These are phyloP conservation scores for Xylariaceae sp. DNA, from an alignment of 2,329 filamentous ascomycete species.

Conservation along the genomic window DNA sequence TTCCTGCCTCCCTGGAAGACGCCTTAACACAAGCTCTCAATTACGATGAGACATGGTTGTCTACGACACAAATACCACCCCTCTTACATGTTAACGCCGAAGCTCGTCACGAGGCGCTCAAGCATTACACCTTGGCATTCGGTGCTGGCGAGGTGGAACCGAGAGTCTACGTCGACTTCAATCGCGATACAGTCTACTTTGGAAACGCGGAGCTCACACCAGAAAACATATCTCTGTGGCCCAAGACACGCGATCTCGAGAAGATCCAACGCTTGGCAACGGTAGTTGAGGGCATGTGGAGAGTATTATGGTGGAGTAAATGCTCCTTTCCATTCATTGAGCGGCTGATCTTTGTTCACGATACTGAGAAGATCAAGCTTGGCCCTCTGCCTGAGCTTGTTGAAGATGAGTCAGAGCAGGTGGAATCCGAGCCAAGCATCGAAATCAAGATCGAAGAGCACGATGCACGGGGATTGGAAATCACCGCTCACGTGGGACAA, in stretches of 20 bases:
- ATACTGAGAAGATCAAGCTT: conserved; percentile 25
- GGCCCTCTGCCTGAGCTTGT: conserved; percentile 25
- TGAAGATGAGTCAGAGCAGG: conserved; percentile 25
- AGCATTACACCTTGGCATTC: conserved; percentile 29
- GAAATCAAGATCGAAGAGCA: conserved; percentile 22
- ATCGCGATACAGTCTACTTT: conserved; percentile 31
- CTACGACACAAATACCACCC: conserved; percentile 29
- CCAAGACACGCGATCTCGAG: conserved; percentile 25
- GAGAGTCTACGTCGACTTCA: conserved; percentile 31
- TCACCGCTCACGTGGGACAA: conserved; percentile 8
- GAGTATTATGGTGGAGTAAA: conserved; percentile 29
- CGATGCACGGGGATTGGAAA: conserved; percentile 21
- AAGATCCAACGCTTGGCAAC: conserved; percentile 29
- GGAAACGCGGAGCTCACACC: conserved; percentile 28
- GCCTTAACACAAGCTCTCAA: conserved; percentile 18
- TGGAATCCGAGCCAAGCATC: conserved; percentile 17
- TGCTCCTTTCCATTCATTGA: conserved; percentile 26
- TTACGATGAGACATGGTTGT: conserved; percentile 28
- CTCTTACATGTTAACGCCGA: conserved; percentile 33
- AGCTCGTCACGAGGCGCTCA: conserved; percentile 32
- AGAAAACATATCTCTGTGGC: conserved; percentile 29
- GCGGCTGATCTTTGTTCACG: conserved; percentile 32
- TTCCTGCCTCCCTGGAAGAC: conserved; percentile 27
- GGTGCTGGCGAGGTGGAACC: conserved; percentile 24
- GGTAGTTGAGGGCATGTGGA: conserved; percentile 32